Base-by-base conservation (phyloP, 805 yeast species). In the Metschnikowia bowlesiae region DNA sequence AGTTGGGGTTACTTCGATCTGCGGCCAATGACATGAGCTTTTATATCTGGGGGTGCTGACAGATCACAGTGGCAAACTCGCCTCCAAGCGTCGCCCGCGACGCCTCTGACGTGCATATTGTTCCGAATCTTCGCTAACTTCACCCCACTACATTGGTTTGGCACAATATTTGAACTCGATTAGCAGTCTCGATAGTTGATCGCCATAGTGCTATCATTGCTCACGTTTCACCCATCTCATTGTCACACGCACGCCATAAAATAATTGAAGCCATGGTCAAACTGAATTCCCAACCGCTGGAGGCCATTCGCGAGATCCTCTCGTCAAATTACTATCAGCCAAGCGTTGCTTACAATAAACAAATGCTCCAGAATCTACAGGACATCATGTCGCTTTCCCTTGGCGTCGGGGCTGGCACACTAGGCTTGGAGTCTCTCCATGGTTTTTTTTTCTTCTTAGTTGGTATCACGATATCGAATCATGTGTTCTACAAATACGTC, bases 391-490 rank as follows among this genome's bases (percentile, higher is more conserved):
- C 71, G 33, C 61, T 74, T 35, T 65, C 62, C 6, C 60, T 71
- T 33, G 78, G 78, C 0, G 62, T 70, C 7, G 76, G 67, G 3
- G 68, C 75, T 2, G 78, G 78, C 0, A 61, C 68, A 11, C 59
- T 73, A 49, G 66, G 75, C 2, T 57, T 73, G 44, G 77, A 71
- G 49, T 64, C 75, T 4, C 29, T 53, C 26, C 43, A 57, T 33
- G 78, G 78, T 18, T 67, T 73, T 49, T 53, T 57, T 14, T 66
- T 74, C 54, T 74, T 69, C 51, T 44, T 65, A 6, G 54, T 59
- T 13, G 76, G 76, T 8, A 57, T 67, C 46, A 55, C 69, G n/a
- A 39, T 68, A 8, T 53, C 67, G 28, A 71, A 71, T 52, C 31
- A 54, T 2, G 54, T 62, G 13, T 73, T 71, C 50, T 62, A 61